Base-by-base conservation (phyloP, 495 filamentous ascomycete species). In the Xylaria palmicola region DNA sequence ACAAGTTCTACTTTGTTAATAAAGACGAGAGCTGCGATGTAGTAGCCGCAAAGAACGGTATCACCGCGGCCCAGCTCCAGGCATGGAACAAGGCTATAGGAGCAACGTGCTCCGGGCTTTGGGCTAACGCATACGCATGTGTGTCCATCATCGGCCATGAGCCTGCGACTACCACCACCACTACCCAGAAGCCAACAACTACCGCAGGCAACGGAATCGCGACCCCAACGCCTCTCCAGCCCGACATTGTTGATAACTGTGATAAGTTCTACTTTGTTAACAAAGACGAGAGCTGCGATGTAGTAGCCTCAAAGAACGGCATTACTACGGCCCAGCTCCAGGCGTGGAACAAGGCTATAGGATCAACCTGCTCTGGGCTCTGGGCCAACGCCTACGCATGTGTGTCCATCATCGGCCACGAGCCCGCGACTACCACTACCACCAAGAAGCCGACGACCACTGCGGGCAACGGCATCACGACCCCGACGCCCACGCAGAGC, bases 191-290 rank as follows among this genome's bases (percentile, higher is more conserved):
- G 15, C 10, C 36, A 37, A 37, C 36, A 15, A 37, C 36, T 15
- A 37, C 36, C 36, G 15, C 36, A 3, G 63, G 62, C 12, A 69
- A 67, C 30, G 69, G 64, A 4, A 54, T 70, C 15, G 10, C 49
- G 0, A 73, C 68, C 22, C 68, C 75, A n/a, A 43, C 56, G 39
- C 77, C 78, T 27, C 64, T 60, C 20, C 72, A 76, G 68, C 65
- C 73, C 3, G 74, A 73, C n/a, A 78, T 78, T 62, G 64, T 71
- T 39, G 40, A 26, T 36, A 74, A 73, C 62, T 85, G 81, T 70
- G 70, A 76, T 41, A 62, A 71, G 32, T 83, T 79, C 65, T 71
- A 78, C 64, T 65, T 74, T 29, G 76, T 45, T 17, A 45, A 45
- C 1, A 3, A 13, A 20, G 41, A 12, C 41, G 6, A n/a, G n/a